These are phyloP conservation scores for Coemansia erecta DNA, from an alignment of 192 early-diverging fungal species.

Conservation along the genomic window DNA sequence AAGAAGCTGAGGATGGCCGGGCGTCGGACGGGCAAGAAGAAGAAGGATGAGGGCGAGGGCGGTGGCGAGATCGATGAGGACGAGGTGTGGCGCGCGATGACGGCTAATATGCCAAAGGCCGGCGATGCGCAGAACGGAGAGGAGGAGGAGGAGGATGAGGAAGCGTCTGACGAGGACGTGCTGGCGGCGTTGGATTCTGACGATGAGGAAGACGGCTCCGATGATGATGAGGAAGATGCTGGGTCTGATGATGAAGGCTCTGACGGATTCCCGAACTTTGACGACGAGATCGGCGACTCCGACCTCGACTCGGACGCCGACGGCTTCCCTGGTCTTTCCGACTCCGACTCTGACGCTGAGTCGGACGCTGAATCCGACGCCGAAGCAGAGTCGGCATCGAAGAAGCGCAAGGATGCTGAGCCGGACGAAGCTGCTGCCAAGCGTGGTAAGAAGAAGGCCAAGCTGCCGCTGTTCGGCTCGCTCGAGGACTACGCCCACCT, in stretches of 20 bases:
- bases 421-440: conserved; percentile 11
- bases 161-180: conserved; percentile 49
- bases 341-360: conserved; percentile 17
- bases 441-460: conserved; percentile 52
- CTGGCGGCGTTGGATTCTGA: conserved; percentile 44
- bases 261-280: too few species aligned
- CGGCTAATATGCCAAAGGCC: conserved; percentile 57
- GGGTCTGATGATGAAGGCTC: too few species aligned
- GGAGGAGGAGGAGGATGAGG: conserved; percentile 52
- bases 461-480: conserved; percentile 67
- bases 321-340: too few species aligned
- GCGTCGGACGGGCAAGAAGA: conserved; percentile 46
- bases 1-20: conserved; percentile 36
- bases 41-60: conserved; percentile 53
- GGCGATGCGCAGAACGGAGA: conserved; percentile 57
- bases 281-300: too few species aligned
- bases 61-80: conserved; percentile 69
- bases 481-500: conserved; percentile 67
- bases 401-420: conserved; percentile 42
- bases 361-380: conserved; percentile 27
- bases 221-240: conserved; percentile 56
- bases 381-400: background rate
- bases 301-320: too few species aligned
- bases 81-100: conserved; percentile 89
- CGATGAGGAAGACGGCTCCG: conserved; percentile 41